Percentiles rank a stretch among this genome's conserved stretches.
These are phyloP conservation scores for Maudiozyma serrabonitensis DNA, from an alignment of 805 yeast genomes.

Conservation along the genomic window DNA sequence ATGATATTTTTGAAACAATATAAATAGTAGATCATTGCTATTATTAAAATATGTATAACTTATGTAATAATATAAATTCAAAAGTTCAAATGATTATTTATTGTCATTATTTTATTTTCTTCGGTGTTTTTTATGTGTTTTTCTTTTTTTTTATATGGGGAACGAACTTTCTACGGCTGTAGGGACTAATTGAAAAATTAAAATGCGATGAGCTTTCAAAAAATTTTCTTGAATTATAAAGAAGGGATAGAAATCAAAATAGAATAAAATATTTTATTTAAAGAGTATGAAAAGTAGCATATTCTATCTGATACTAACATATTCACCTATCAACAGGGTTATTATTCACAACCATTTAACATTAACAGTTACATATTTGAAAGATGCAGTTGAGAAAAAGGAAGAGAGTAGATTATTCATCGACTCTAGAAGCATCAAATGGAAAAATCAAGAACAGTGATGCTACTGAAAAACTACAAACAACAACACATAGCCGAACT, in stretches of 20 bases:
- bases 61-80: too few species aligned
- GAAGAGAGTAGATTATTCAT: constrained; percentile 8
- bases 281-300: too few species aligned
- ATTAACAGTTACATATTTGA: background rate
- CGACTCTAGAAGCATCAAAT: background rate
- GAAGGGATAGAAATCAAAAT: too few species aligned
- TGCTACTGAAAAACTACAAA: background rate
- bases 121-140: background rate
- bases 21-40: background rate
- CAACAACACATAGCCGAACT: background rate
- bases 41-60: too few species aligned
- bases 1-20: background rate
- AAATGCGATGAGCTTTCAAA: background rate
- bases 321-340: too few species aligned
- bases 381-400: constrained; percentile 10
- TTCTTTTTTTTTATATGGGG: background rate
- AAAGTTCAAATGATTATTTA: too few species aligned
- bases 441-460: background rate
- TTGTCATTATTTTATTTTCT: too few species aligned
- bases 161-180: background rate
- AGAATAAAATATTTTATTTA: too few species aligned
- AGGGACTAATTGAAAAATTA: background rate
- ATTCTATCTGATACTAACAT: too few species aligned
- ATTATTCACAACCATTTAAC: too few species aligned
- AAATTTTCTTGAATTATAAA: background rate